Conservation (phyloP, 1,284 basidiomycete genomes). For the Mycena citricolor region DNA sequence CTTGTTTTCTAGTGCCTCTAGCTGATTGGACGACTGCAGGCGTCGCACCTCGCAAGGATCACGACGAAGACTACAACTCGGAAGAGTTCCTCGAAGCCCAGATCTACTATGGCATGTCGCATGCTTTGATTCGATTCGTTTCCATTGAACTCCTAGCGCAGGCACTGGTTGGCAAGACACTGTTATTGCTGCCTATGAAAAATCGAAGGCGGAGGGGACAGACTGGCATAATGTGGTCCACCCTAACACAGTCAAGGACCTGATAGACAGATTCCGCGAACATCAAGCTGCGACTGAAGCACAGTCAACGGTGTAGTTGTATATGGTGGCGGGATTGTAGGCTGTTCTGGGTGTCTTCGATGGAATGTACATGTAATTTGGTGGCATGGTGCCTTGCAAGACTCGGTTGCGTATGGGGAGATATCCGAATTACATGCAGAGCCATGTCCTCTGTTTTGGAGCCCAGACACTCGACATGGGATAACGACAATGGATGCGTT, state of each 20-base stretch:
- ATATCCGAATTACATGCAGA: too few species aligned
- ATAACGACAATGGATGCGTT: too few species aligned
- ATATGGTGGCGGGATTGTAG: too few species aligned
- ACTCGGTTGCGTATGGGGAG: too few species aligned
- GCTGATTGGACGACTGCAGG: constrained; percentile 18
- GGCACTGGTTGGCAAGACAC: constrained; percentile 7
- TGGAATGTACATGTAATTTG: too few species aligned
- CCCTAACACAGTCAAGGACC: not conserved
- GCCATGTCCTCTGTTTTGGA: too few species aligned
- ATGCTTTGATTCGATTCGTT: too few species aligned
- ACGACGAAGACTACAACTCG: constrained; percentile 7
- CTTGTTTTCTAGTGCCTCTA: constrained; percentile 5
- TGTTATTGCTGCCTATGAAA: constrained; percentile 1
- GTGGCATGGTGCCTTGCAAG: too few species aligned
- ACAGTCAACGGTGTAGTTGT: too few species aligned
- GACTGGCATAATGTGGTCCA: constrained; percentile 7
- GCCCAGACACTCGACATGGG: too few species aligned
- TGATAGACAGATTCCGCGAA: constrained; percentile 17
- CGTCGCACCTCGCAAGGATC: constrained; percentile 7
- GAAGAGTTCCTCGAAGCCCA: constrained; percentile 19
- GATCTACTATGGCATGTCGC: constrained; percentile 9
- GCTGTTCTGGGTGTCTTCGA: too few species aligned
- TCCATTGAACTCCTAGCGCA: too few species aligned
- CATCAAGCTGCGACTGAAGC: constrained; percentile 8
- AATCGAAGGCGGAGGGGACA: constrained; percentile 5